Evolutionary conservation across 169 alveolate species (phyloP).

Genomic region (Plasmodium knowlesi): DNA sequence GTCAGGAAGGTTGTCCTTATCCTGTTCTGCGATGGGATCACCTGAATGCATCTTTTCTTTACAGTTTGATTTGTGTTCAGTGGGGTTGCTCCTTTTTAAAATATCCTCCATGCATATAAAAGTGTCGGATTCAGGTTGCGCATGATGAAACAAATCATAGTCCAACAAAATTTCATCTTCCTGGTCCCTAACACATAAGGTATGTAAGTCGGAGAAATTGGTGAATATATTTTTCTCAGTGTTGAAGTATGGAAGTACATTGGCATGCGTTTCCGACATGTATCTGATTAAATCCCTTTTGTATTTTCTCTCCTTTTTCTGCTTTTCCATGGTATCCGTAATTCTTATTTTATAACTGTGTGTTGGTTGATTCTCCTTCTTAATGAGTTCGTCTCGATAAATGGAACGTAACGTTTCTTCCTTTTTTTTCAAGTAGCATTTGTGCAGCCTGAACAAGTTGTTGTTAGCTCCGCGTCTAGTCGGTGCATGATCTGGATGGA

Average conservation of each 20-base stretch:
- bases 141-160: constrained; percentile 6
- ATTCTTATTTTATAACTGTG: constrained; percentile 8
- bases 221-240: neutral
- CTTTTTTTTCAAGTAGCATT: constrained; percentile 39
- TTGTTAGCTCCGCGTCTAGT: neutral
- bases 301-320: constrained; percentile 8
- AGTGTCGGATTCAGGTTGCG: neutral
- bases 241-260: constrained; percentile 24
- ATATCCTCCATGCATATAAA: constrained; percentile 2
- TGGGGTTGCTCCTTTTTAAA: neutral
- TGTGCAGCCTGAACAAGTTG: constrained; percentile 34
- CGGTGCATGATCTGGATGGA: neutral
- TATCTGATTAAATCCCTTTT: constrained; percentile 26
- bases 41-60: neutral
- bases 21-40: neutral
- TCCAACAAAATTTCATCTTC: neutral
- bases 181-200: neutral
- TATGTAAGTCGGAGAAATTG: constrained; percentile 16
- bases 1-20: neutral
- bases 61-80: neutral
- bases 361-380: neutral
- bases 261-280: constrained; percentile 22
- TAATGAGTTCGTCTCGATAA: neutral
- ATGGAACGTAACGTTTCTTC: constrained; percentile 11
- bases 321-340: constrained; percentile 17